Evolutionary conservation across 1,139 yeast species (phyloP), one percentile per base, ranked within the genome.

Genomic region (Ogataea hybrid): DNA sequence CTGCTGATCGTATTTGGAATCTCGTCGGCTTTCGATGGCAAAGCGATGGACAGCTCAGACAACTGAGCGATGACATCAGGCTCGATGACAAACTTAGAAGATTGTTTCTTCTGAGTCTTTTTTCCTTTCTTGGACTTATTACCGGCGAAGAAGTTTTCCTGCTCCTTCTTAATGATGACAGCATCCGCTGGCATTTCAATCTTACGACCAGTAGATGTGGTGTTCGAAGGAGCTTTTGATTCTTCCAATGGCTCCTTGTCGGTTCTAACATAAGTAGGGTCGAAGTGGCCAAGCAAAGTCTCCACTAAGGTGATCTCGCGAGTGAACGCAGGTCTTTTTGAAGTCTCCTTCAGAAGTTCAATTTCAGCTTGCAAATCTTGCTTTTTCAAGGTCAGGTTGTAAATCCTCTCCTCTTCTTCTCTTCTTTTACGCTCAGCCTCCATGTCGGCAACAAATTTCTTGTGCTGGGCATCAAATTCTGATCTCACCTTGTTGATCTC

Each of bases 11-110:
- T 79, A 41, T 68, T 67, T 36, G 84, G 73, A 51, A 85, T 81
- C 43, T 86, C 95, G 21, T 83, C 94, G 54, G 77, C 71, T 58
- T 82, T 77, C 49, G 83, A 73, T 61, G 99, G 99, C 54, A 90
- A 79, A 41, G 86, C 73, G 51, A 92, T 77, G 50, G 82, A 81
- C 63, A 90, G 77, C 57, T 84, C 83, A 50, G 88, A 75, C 56
- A 94, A 77, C 47, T 86, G 78, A 52, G 84, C 82, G 59, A 92
- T 82, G 51, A 88, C 75, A 50, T 82, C 84, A 46, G 95, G 84
- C 61, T 90, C 92, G 58, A 92, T 77, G 49, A 83, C 75, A 64
- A 89, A 83, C 58, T 70, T 71, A 54, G 68, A 43, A 8, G 49
- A 41, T n/a, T 42, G 46, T 25, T 45, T 48, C 38, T 45, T 43